Evolutionary conservation across 345 rosid genomes (phyloP).

Genomic region (Hibiscus syriacus): DNA sequence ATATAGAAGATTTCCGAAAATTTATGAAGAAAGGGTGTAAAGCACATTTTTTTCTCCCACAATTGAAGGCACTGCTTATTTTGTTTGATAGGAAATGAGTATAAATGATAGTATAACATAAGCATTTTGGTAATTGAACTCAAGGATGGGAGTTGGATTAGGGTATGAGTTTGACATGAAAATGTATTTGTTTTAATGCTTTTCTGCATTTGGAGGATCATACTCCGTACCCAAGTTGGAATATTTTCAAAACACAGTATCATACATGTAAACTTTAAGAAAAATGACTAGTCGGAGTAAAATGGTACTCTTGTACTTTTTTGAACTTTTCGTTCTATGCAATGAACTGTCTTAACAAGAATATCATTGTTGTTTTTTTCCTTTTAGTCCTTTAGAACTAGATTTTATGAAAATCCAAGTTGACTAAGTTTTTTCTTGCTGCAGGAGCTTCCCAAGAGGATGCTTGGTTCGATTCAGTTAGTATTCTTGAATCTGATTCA

Average conservation of each 20-base stretch:
- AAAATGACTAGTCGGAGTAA: too few relatives aligned
- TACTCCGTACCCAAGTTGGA: neutral
- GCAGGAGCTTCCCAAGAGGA: constrained; percentile 61
- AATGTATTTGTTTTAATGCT: too few relatives aligned
- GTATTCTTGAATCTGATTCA: constrained; percentile 80
- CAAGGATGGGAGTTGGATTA: too few relatives aligned
- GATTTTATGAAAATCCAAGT: neutral
- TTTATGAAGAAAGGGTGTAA: neutral
- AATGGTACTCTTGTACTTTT: too few relatives aligned
- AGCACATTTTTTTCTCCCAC: neutral
- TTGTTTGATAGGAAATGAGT: neutral
- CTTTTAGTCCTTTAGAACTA: neutral
- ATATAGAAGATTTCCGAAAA: neutral
- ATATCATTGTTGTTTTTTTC: neutral
- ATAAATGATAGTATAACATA: neutral
- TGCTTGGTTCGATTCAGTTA: constrained; percentile 71
- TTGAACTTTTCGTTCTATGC: neutral
- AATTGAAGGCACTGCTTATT: neutral
- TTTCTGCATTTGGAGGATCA: neutral
- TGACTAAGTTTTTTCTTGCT: constrained; percentile 5
- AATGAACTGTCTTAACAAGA: neutral
- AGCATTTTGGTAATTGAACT: neutral
- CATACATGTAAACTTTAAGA: too few relatives aligned
- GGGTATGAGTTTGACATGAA: too few relatives aligned
- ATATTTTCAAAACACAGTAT: neutral